A percentile compares a stretch with the other conserved stretches of the same genome.
Evolutionary conservation across 2,329 filamentous ascomycete species (phyloP).

Genomic region (Kalmusia sp.): DNA sequence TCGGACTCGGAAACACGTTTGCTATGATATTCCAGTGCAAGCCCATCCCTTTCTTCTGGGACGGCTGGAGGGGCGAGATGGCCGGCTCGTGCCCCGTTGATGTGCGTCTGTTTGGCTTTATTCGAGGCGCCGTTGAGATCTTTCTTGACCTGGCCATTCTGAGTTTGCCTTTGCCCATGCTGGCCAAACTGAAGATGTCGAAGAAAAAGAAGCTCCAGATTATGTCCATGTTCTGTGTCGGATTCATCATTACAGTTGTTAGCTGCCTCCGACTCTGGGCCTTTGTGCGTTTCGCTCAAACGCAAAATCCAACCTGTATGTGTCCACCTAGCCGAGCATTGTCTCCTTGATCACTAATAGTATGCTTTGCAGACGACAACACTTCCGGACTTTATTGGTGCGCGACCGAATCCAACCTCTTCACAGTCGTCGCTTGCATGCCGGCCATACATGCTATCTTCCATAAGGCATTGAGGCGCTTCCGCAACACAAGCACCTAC

Average conservation of each 20-base stretch:
- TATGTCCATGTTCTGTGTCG: constrained; percentile 37
- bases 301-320: constrained; percentile 32
- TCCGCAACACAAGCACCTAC: constrained; percentile 15
- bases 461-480: constrained; percentile 18
- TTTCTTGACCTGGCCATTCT: constrained; percentile 33
- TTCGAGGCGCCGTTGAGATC: constrained; percentile 39
- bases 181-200: constrained; percentile 31
- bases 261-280: constrained; percentile 29
- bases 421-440: constrained; percentile 38
- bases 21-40: constrained; percentile 46
- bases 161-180: constrained; percentile 29
- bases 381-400: constrained; percentile 34
- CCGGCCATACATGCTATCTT: constrained; percentile 30
- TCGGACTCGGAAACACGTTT: constrained; percentile 33
- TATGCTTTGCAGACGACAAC: constrained; percentile 30
- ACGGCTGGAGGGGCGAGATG: constrained; percentile 48
- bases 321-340: neutral
- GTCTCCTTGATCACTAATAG: neutral
- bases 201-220: constrained; percentile 34
- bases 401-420: constrained; percentile 33
- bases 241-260: constrained; percentile 33
- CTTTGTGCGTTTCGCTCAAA: constrained; percentile 27
- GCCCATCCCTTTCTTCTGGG: constrained; percentile 49
- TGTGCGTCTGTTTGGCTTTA: constrained; percentile 48
- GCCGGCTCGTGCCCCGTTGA: constrained; percentile 44